These are phyloP conservation scores for Cladophialophora immunda DNA, from an alignment of 2,329 filamentous ascomycete species.

Conservation along the genomic window DNA sequence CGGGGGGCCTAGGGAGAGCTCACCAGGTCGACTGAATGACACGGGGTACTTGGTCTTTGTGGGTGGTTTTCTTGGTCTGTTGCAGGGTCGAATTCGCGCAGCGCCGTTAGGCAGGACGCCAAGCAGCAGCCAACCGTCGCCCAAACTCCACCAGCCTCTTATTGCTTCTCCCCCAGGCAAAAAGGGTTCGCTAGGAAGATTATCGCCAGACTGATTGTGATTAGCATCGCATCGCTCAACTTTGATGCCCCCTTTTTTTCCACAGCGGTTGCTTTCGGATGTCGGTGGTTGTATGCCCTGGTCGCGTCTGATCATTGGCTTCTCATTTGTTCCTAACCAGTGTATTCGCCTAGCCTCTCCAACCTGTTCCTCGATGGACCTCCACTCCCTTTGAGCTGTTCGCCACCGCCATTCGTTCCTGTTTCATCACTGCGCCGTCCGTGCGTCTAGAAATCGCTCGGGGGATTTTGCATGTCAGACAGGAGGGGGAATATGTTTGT, in stretches of 20 bases:
- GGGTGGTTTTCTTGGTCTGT: neutral
- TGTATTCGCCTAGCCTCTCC: neutral
- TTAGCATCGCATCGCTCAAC: neutral
- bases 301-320: neutral
- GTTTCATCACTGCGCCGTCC: neutral
- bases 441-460: neutral
- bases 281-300: neutral
- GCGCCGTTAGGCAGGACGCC: constrained; percentile 1
- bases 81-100: neutral
- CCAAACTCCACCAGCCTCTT: neutral
- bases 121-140: neutral
- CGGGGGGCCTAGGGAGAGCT: constrained; percentile 3
- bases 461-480: neutral
- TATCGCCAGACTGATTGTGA: neutral
- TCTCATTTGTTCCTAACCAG: neutral
- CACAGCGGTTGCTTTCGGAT: neutral
- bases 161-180: neutral
- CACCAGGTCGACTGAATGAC: neutral
- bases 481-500: neutral
- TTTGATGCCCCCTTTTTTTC: neutral
- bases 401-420: neutral
- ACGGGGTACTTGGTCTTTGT: neutral
- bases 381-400: constrained; percentile 3
- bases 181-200: neutral
- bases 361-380: neutral